Base-by-base conservation (phyloP, 1,284 basidiomycete species). In the Malassezia slooffiae region DNA sequence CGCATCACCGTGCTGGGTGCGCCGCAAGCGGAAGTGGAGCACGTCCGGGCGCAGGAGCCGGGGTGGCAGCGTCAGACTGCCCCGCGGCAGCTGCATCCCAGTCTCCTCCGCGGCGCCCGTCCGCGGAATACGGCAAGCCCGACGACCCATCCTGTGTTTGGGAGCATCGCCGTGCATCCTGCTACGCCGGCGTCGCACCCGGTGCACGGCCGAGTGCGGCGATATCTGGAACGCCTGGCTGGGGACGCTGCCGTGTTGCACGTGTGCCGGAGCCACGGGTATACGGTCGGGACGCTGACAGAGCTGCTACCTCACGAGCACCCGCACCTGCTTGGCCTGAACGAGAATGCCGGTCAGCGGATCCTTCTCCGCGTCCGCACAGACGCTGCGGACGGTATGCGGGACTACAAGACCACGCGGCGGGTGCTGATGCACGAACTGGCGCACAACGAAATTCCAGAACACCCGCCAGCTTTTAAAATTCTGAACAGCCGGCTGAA, bases 381-480 rank as follows among this genome's bases (percentile, higher is more conserved):
- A 16, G 61, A 66, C 20, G 50, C 52, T 5, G 56, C 54, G 2
- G 52, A 60, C 36, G 63, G 63, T 1, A 49, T 62, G 27, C 50
- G 60, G 27, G 58, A 62, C 43, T 66, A 67, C 50, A 54, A 52
- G 41, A 59, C 60, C 15, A 58, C 58, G 9, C 47, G 63, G 22
- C 33, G 50, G 9, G 63, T 67, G 3, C 48, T 67, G 4, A 39
- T 67, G 17, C 63, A 67, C 40, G 63, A 67, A 40, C 34, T 67
- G 28, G 59, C 58, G 4, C 63, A 67, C 46, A 67, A 59, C 51
- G 50, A 44, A 37, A 48, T 66, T 12, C 21, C 44, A 7, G 60
- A 57, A 10, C 63, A 67, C 41, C 59, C 61, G 4, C 54, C 52
- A 21, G 63, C 57, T 34, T 67, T 67, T 49, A 67, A 65, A 40